phyloP scores from a whole-genome alignment of 2,329 filamentous ascomycete genomes.

The Fusarium virguliforme region DNA sequence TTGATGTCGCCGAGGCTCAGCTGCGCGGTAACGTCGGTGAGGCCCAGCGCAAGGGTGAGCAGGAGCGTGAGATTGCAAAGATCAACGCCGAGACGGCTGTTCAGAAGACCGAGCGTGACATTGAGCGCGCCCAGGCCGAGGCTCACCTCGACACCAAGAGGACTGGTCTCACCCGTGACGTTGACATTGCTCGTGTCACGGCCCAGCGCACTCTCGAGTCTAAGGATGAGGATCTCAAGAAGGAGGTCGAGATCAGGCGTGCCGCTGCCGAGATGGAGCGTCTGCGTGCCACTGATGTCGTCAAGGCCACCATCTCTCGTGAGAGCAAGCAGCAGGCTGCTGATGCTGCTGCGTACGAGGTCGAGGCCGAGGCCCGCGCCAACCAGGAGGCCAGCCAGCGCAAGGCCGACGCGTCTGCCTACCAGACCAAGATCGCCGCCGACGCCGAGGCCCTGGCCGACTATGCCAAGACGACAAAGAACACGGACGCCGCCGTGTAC shows the following conservation, averaged over 20 bases:
- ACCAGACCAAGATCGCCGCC: constrained; percentile 65
- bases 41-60: constrained; percentile 82
- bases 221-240: constrained; percentile 85
- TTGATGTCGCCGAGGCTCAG: constrained; percentile 77
- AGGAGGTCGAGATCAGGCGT: constrained; percentile 82
- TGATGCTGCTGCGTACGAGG: constrained; percentile 76
- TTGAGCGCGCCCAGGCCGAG: constrained; percentile 84
- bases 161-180: constrained; percentile 80
- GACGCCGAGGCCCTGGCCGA: constrained; percentile 70
- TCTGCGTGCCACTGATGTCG: constrained; percentile 82
- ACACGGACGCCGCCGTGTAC: constrained; percentile 75
- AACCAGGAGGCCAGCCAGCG: constrained; percentile 69
- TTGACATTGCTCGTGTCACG: constrained; percentile 82
- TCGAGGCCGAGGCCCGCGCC: constrained; percentile 73
- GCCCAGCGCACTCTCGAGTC: constrained; percentile 81
- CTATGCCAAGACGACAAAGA: constrained; percentile 75
- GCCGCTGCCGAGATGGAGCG: constrained; percentile 86
- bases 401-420: constrained; percentile 67
- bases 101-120: constrained; percentile 86
- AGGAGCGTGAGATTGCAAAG: constrained; percentile 89
- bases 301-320: constrained; percentile 79
- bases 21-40: constrained; percentile 82
- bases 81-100: constrained; percentile 90
- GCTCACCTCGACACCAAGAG: constrained; percentile 81
- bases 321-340: constrained; percentile 80